These are phyloP conservation scores for Phtheirospermum japonicum DNA, from an alignment of 257 asterid species.

Conservation along the genomic window DNA sequence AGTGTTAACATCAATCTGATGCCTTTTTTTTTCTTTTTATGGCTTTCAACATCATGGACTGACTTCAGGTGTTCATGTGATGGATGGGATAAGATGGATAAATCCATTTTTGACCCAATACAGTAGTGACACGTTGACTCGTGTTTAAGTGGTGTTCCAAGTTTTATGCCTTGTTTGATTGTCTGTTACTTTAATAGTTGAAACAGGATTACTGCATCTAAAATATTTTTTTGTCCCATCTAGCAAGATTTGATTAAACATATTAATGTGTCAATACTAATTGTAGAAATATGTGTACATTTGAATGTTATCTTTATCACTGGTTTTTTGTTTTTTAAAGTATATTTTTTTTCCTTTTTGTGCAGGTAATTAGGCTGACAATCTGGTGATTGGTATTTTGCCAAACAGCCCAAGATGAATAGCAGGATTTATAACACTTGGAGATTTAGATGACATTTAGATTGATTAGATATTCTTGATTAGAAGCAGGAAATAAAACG, in stretches of 20 bases:
- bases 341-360: background rate
- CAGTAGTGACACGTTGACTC: background rate
- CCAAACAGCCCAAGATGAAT: background rate
- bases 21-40: background rate
- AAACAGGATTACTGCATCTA: no score
- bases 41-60: slow-evolving; percentile 1
- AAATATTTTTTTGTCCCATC: slow-evolving; percentile 4
- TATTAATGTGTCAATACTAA: no score
- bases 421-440: background rate
- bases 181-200: slow-evolving; percentile 23
- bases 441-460: slow-evolving; percentile 22
- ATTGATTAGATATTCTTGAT: slow-evolving; percentile 19
- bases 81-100: background rate
- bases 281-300: background rate
- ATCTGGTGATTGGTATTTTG: background rate
- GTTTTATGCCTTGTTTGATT: slow-evolving; percentile 26
- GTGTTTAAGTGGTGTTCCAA: background rate
- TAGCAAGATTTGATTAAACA: background rate
- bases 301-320: background rate
- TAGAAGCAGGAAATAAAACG: no score
- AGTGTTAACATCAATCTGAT: background rate
- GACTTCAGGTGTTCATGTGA: background rate
- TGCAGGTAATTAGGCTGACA: slow-evolving; percentile 18
- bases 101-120: background rate
- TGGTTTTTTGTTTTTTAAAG: background rate